Evolutionary conservation across 305 asterid species (phyloP), one percentile per base, ranked within the genome.

Genomic region (Fraxinus sp.): DNA sequence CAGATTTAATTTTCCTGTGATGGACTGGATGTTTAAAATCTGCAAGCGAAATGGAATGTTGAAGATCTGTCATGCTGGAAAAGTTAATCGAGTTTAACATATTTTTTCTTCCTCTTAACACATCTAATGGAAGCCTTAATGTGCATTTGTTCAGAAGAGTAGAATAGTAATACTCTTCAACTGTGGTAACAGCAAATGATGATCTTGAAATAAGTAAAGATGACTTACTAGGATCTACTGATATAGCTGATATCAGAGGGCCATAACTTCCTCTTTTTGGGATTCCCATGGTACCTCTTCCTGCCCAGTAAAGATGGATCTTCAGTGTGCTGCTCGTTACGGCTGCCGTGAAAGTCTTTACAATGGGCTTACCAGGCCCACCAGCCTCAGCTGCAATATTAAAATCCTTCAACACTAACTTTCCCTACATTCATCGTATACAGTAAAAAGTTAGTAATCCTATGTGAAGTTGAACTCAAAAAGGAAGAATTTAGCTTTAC

Each of bases 301-400:
- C 99, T 0, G 97, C 95, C 98, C 98, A 95, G 85, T 94, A 93
- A 66, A 94, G 89, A 89, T 92, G 99, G 87, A 95, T 87, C 88
- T 95, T 95, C 89, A 95, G 83, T 7, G 97, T 91, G 85, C 84
- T 78, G 62, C 87, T 85, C 1, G 91, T 91, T 18, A 95, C 94
- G 24, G 57, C 68, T 39, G 59, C 91, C n/a, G 86, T 91, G 88
- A 91, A 93, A 52, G 37, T 89, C 87, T 89, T 90, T 76, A 92
- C 26, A 4, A 94, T 80, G 20, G 97, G 93, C 85, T 76, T 91
- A 6, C 92, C 97, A 6, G 94, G 91, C 59, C 97, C 99, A 71
- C 97, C 97, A 68, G 97, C 98, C 86, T 88, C 93, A 16, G 87
- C 88, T 46, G 89, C 95, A 81, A 94, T 94, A 82, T 94, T 88